Evolutionary conservation across 306 rosid genomes (phyloP).

Genomic region (Comarum palustre): DNA sequence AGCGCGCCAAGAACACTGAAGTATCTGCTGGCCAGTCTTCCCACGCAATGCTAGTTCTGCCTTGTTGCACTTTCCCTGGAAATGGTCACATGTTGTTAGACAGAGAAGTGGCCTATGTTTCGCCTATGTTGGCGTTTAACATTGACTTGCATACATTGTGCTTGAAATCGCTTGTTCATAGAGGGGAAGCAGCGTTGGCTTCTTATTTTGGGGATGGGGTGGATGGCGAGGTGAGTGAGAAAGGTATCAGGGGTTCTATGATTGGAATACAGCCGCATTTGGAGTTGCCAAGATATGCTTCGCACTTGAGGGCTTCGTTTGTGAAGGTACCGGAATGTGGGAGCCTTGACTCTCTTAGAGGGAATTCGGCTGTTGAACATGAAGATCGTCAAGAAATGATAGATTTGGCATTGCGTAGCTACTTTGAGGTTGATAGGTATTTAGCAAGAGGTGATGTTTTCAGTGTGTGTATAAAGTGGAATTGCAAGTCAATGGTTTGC

Average conservation of each 20-base stretch:
- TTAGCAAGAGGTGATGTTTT: slow-evolving; percentile 75
- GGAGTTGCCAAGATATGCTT: slow-evolving; percentile 60
- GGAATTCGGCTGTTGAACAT: slow-evolving; percentile 53
- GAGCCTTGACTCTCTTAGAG: slow-evolving; percentile 61
- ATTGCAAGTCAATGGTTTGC: slow-evolving; percentile 66
- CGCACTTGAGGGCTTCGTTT: slow-evolving; percentile 77
- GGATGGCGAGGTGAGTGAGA: slow-evolving; percentile 32
- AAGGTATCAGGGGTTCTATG: slow-evolving; percentile 31
- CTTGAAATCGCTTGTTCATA: slow-evolving; percentile 56
- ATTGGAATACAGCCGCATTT: slow-evolving; percentile 44
- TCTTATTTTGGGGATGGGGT: slow-evolving; percentile 57
- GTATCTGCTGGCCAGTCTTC: slow-evolving; percentile 32
- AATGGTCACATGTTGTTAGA: slow-evolving; percentile 26
- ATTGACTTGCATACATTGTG: slow-evolving; percentile 72
- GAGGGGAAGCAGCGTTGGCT: slow-evolving; percentile 53
- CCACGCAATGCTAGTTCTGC: slow-evolving; percentile 59
- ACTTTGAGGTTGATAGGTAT: slow-evolving; percentile 79
- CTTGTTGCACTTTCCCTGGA: slow-evolving; percentile 51
- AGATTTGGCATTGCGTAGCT: slow-evolving; percentile 64
- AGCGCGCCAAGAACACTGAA: slow-evolving; percentile 24
- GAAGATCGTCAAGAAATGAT: slow-evolving; percentile 78
- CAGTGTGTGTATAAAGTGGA: slow-evolving; percentile 59
- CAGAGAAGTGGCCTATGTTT: slow-evolving; percentile 56
- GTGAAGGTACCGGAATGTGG: slow-evolving; percentile 84
- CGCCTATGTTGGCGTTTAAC: slow-evolving; percentile 78